Evolutionary conservation across 805 yeast genomes (phyloP), one percentile per base, ranked within the genome.

Genomic region (Candida namnaoensis): DNA sequence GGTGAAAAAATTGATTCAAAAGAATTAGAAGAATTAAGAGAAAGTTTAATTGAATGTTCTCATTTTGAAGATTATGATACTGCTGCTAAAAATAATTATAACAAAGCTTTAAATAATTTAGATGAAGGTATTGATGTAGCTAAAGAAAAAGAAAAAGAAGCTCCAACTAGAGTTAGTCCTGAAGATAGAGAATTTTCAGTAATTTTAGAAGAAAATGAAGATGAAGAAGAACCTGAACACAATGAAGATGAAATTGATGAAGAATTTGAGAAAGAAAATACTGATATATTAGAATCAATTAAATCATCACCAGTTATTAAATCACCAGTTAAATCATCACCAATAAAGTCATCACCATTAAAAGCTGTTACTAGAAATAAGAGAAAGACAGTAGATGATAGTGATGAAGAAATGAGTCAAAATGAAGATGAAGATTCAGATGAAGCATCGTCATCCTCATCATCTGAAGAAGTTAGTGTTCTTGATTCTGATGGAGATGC

Each of bases 41-140:
- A 57, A 7, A 41, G 47, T 8, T 37, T 66, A 12, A 56, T 56
- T 6, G 61, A 57, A 38, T 43, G 57, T 10, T 47, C 59, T 12
- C 68, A 64, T 7, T 54, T 56, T 35, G 56, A 56, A 5, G 37
- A 41, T 1, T 52, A 45, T 9, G 76, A 69, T 37, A 43, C 56
- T 0, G 50, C 54, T 7, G 52, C 65, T 13, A 58, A 44, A 35
- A 68, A 66, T 41, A 56, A 68, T 1, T 48, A 66, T 36, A 54
- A 48, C 14, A 66, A 59, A 44, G 58, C 67, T 39, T 40, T 45
- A 19, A 40, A 41, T 7, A 52, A 49, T 34, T 35, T 61, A 14
- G 42, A 38, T 5, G 49, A 54, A 15, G 24, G 49, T 6, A 37
- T 49, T 19, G 53, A 47, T 12, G 50, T 42, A 5, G 57, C 50